These are phyloP conservation scores for Coelastrella sp. DNA, from an alignment of 139 green algal genomes.

Conservation along the genomic window DNA sequence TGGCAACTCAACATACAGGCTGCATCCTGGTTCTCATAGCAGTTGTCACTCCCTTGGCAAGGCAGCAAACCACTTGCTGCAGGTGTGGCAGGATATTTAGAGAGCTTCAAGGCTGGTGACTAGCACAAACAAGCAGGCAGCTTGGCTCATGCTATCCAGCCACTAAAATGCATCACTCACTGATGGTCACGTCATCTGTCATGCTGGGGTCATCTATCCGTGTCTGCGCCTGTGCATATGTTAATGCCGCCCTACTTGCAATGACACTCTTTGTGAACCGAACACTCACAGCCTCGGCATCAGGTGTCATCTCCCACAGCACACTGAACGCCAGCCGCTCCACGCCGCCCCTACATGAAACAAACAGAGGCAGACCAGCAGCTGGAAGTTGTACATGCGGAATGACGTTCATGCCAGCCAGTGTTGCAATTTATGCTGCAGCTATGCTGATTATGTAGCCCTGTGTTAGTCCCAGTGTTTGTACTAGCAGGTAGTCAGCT, in stretches of 20 bases:
- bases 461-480: no score
- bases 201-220: conserved; percentile 89
- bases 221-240: conserved; percentile 93
- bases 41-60: no score
- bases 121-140: not conserved
- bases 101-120: not conserved
- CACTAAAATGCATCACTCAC: not conserved
- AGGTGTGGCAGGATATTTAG: no score
- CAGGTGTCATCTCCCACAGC: conserved; percentile 90
- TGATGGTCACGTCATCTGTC: conserved; percentile 78
- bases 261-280: conserved; percentile 92
- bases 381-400: not conserved
- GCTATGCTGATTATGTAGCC: no score
- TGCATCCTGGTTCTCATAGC: no score
- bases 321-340: conserved; percentile 94
- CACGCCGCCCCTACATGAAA: conserved; percentile 63
- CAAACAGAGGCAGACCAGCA: not conserved
- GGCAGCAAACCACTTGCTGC: no score
- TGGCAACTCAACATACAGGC: no score
- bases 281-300: conserved; percentile 62
- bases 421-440: no score
- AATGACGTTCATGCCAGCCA: no score
- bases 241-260: conserved; percentile 82
- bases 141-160: not conserved
- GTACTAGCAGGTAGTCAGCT: no score